Evolutionary conservation across 1,139 yeast genomes (phyloP).

Genomic region (Saccharomyces hybrid): DNA sequence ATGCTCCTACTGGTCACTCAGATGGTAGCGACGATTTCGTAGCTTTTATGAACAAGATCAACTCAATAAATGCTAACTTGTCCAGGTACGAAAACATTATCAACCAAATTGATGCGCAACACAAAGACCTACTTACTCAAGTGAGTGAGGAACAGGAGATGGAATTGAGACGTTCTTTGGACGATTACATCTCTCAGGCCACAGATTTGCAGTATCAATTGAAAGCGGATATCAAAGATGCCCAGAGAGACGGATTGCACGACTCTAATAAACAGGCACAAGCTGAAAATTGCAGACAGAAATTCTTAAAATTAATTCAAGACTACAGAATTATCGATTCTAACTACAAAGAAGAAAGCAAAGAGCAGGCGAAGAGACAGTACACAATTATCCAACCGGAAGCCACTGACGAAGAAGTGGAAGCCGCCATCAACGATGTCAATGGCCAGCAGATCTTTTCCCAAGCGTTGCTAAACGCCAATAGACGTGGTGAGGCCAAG

Average conservation of each 20-base stretch:
- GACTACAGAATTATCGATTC: slow-evolving; percentile 83
- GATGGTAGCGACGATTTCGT: slow-evolving; percentile 47
- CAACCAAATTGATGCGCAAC: slow-evolving; percentile 71
- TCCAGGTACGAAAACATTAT: slow-evolving; percentile 74
- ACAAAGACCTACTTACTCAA: slow-evolving; percentile 74
- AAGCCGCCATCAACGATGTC: slow-evolving; percentile 74
- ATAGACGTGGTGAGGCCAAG: slow-evolving; percentile 94
- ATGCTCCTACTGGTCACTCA: not conserved
- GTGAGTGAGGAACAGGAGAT: slow-evolving; percentile 74
- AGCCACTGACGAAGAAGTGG: slow-evolving; percentile 77
- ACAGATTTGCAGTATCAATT: slow-evolving; percentile 67
- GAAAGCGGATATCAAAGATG: slow-evolving; percentile 65
- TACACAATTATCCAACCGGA: slow-evolving; percentile 87
- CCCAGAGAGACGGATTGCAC: slow-evolving; percentile 61
- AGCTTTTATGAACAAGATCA: slow-evolving; percentile 73
- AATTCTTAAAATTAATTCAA: slow-evolving; percentile 78
- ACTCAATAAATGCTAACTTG: slow-evolving; percentile 69
- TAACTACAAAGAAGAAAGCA: slow-evolving; percentile 73
- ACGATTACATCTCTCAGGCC: slow-evolving; percentile 68
- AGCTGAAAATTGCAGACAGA: slow-evolving; percentile 79
- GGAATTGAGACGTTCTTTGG: slow-evolving; percentile 67
- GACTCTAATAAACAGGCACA: slow-evolving; percentile 83
- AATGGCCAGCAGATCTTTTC: slow-evolving; percentile 87
- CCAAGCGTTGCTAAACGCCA: slow-evolving; percentile 86
- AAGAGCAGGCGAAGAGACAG: slow-evolving; percentile 87